Percentiles rank a stretch among this genome's conserved stretches.
Conservation (phyloP, 2,329 filamentous ascomycete genomes). For the Cadophora sp. region DNA sequence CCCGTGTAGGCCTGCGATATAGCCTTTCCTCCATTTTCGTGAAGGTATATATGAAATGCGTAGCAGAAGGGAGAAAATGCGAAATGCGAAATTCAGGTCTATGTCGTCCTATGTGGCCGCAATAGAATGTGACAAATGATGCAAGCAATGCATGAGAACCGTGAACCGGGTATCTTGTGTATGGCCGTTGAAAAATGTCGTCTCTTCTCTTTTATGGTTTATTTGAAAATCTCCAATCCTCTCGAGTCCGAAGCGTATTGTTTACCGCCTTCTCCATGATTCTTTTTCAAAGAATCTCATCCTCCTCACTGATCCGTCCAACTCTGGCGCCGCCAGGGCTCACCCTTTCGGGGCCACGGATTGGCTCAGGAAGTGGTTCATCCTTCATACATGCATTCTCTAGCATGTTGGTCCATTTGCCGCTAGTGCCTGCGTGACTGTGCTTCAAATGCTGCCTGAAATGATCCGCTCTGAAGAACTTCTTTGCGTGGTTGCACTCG, state of each 20-base stretch:
- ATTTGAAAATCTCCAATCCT: conserved; percentile 18
- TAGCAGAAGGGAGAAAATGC: conserved; percentile 16
- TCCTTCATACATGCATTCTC: conserved; percentile 97
- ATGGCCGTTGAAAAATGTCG: conserved; percentile 35
- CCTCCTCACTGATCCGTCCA: conserved; percentile 42
- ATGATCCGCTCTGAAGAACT: conserved; percentile 96
- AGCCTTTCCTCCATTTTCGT: conserved; percentile 10
- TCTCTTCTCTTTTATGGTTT: conserved; percentile 25
- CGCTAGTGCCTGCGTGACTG: conserved; percentile 92
- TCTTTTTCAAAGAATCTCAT: conserved; percentile 38
- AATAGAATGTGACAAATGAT: conserved; percentile 31
- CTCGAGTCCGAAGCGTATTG: conserved; percentile 15
- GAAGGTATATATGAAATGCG: conserved; percentile 27
- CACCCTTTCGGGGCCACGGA: conserved; percentile 40
- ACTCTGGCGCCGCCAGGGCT: conserved; percentile 38
- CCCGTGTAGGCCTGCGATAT: conserved; percentile 16
- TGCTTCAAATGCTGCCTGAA: conserved; percentile 99
- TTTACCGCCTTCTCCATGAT: conserved; percentile 10
- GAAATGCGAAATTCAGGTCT: conserved; percentile 18
- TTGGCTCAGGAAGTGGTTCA: conserved; percentile 64
- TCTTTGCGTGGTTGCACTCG: conserved; percentile 98
- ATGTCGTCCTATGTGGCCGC: conserved; percentile 18
- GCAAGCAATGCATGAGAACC: conserved; percentile 39
- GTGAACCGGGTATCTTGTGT: conserved; percentile 39
- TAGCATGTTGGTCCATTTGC: conserved; percentile 98